These are phyloP conservation scores for Cyberlindnera americana DNA, from an alignment of 805 yeast species.

Conservation along the genomic window DNA sequence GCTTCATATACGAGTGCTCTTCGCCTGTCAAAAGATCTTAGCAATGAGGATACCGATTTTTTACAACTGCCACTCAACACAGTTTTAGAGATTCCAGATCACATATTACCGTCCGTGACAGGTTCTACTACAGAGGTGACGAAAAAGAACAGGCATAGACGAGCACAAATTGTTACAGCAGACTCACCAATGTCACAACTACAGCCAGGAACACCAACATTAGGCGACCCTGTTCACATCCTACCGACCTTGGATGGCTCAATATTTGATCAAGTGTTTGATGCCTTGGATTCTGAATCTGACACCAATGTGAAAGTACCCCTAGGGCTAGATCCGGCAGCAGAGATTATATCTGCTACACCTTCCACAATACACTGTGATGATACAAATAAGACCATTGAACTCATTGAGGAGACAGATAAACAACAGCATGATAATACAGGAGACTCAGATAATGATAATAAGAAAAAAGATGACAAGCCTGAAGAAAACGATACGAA, in stretches of 20 bases:
- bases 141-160: constrained; percentile 23
- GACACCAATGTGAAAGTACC: background rate
- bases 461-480: background rate
- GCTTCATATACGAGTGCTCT: constrained; percentile 3
- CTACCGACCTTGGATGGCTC: constrained; percentile 9
- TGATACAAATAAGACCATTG: background rate
- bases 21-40: constrained; percentile 1
- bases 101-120: constrained; percentile 1
- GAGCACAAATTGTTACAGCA: constrained; percentile 26
- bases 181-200: constrained; percentile 10
- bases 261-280: background rate
- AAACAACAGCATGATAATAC: background rate
- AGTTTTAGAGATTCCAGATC: constrained; percentile 21
- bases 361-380: background rate
- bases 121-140: background rate
- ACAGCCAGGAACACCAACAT: background rate
- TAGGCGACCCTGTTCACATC: constrained; percentile 7
- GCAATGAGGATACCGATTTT: constrained; percentile 6
- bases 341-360: background rate
- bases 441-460: too few relatives aligned
- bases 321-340: constrained; percentile 7
- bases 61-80: constrained; percentile 20
- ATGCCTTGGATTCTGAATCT: background rate
- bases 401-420: background rate
- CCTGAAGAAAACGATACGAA: constrained; percentile 3